Evolutionary conservation across 208 protist species (phyloP).

Genomic region (Leishmania mexicana): DNA sequence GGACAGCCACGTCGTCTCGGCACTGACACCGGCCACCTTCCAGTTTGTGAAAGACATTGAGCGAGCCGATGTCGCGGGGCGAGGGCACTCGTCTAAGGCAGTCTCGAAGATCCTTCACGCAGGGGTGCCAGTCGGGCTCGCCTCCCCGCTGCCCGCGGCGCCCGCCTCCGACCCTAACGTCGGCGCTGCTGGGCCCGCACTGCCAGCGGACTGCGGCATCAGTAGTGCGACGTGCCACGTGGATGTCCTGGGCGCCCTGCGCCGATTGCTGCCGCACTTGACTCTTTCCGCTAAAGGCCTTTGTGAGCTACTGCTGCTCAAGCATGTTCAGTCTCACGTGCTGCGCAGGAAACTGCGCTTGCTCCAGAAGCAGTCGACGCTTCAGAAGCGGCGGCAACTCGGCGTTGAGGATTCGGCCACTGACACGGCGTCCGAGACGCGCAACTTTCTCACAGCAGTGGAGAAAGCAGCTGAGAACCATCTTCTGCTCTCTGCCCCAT

Average conservation of each 20-base stretch:
- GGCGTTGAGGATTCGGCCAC: neutral
- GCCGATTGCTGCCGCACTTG: constrained; percentile 7
- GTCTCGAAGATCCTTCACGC: constrained; percentile 12
- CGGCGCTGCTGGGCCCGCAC: neutral
- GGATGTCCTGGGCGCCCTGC: constrained; percentile 6
- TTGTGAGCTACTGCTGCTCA: constrained; percentile 16
- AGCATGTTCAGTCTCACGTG: neutral
- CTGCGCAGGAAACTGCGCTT: constrained; percentile 13
- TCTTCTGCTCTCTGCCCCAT: neutral
- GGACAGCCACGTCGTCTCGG: constrained; percentile 4
- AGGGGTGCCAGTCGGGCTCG: constrained; percentile 16
- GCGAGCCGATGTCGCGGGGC: neutral
- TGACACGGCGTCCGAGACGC: constrained; percentile 1
- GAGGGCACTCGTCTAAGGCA: neutral
- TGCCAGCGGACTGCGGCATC: neutral
- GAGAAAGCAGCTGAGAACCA: neutral
- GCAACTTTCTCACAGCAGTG: constrained; percentile 4
- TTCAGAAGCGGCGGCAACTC: neutral
- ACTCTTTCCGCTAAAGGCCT: constrained; percentile 6
- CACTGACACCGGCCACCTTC: constrained; percentile 12
- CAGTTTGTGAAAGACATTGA: constrained; percentile 2
- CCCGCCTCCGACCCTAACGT: neutral
- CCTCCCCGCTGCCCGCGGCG: neutral
- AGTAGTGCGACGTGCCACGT: constrained; percentile 28
- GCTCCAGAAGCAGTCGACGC: neutral